Base-by-base conservation (phyloP, 2,329 filamentous ascomycete species). In the Leptographium lundbergii region DNA sequence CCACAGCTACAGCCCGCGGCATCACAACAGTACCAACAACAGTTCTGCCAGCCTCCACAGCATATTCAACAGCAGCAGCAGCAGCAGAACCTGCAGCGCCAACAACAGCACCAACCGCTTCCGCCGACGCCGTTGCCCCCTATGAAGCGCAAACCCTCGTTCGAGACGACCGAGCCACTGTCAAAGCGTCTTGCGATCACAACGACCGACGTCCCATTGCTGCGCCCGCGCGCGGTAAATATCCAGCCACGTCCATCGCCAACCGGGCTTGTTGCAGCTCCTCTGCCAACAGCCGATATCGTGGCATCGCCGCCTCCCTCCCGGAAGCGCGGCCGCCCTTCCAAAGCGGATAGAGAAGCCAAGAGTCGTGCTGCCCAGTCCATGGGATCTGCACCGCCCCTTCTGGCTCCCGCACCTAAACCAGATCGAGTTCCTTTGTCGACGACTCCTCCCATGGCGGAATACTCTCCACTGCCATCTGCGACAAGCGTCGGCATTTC, bases 241-340 rank as follows among this genome's bases (percentile, higher is more conserved):
- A 70, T 71, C 29, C 69, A 70, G 24, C 70, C 68, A n/a, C 67
- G 69, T 13, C 68, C 63, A 39, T 45, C 63, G 14, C 56, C 68
- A 1, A 68, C 69, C 45, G 63, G 67, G 36, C 66, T 65, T 22
- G 57, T 61, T 7, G 51, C 63, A 36, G 55, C 55, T 24, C n/a
- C 14, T 39, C 54, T 5, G 29, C 59, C 10, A 54, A 24, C 34
- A 32, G 10, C 22, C 34, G 14, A 48, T 22, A 3, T 17, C 19
- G 32, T 4, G 11, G 19, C 57, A 13, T 14, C 58, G 14, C 5
- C 58, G 17, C 59, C 57, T 42, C 58, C 51, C 59, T 57, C 58
- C 25, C 66, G 68, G 10, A 71, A 67, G 57, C 66, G 71, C 27
- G 71, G 71, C 3, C 66, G 71, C 19, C 71, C 71, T 0, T 69